Conservation (phyloP, 805 yeast species). For the Metschnikowia rubicola region DNA sequence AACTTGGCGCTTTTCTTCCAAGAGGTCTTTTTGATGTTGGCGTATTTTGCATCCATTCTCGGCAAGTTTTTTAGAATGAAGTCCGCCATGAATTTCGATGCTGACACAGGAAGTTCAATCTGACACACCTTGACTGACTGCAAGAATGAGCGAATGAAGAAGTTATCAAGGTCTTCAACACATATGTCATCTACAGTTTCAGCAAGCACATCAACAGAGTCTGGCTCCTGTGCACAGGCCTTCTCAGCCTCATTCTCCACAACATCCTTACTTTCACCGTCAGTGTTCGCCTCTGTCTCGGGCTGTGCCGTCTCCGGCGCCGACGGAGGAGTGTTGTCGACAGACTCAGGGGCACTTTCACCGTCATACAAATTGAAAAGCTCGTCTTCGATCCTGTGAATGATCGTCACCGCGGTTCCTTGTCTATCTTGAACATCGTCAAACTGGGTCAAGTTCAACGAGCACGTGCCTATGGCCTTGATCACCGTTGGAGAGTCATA, state of each 20-base stretch:
- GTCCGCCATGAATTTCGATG: conserved; percentile 73
- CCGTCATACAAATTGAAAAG: conserved; percentile 51
- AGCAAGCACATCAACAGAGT: conserved; percentile 19
- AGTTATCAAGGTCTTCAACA: conserved; percentile 67
- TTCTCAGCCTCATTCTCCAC: not conserved
- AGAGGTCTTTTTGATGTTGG: conserved; percentile 71
- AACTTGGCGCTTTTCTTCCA: conserved; percentile 90
- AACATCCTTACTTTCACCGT: not conserved
- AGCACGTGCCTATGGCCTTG: conserved; percentile 68
- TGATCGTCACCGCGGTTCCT: conserved; percentile 75
- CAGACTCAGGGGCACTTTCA: conserved; percentile 22
- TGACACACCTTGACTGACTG: conserved; percentile 61
- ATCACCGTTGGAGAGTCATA: conserved; percentile 57
- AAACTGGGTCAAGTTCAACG: conserved; percentile 43
- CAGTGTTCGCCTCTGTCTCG: conserved; percentile 1
- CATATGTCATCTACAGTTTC: conserved; percentile 41
- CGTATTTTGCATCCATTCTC: conserved; percentile 47
- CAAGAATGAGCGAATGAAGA: conserved; percentile 66
- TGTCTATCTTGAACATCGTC: conserved; percentile 53
- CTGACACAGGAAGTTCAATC: conserved; percentile 60
- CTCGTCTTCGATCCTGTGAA: conserved; percentile 69
- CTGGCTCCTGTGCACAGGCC: not conserved
- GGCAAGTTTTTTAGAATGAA: conserved; percentile 75
- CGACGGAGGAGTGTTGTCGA: conserved; percentile 2
- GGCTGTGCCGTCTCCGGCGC: conserved; percentile 1